Evolutionary conservation across 2,329 filamentous ascomycete species (phyloP), one percentile per base, ranked within the genome.

Genomic region (Fusarium devonianum): DNA sequence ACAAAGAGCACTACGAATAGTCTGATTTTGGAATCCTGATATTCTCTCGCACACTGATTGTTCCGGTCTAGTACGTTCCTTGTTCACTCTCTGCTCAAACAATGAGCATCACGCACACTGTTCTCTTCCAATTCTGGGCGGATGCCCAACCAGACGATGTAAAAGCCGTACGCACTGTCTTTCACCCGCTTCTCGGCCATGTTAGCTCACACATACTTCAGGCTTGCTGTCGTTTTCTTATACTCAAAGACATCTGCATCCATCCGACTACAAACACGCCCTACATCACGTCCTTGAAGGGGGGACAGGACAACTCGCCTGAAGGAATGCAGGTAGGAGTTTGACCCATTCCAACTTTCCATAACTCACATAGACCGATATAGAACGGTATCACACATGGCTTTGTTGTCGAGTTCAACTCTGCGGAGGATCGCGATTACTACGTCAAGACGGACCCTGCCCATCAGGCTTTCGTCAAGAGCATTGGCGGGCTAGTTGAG

Each of bases 341-440:
- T 11, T 8, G 9, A 8, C 12, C 8, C 2, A 22, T 5, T 13
- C 16, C 8, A 2, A 25, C 11, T 1, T 4, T 21, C 16, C 10
- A 7, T 13, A 10, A 4, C 12, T 33, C 45, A 8, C 12, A 5
- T 9, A 10, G 2, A 50, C 26, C 7, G 2, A 16, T 33, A 8
- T 51, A 84, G 85, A 76, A 79, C 43, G 86, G 80, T 1, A 81
- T 87, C 41, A 85, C 85, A 1, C 87, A 92, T 65, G 85, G 77
- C 0, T 90, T 91, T 57, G 79, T 92, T 2, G 78, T 80, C 17
- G 82, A 89, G 62, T 91, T 92, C 51, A 77, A 79, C 6, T 85
- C 68, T 23, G 74, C 74, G 13, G 78, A 82, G 56, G 87, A 91
- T 65, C 75, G 87, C 37, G 78, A 85, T 53, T 90, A 89, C 62